phyloP scores from a whole-genome alignment of 345 rosid genomes.

The Noccaea bulbosa region DNA sequence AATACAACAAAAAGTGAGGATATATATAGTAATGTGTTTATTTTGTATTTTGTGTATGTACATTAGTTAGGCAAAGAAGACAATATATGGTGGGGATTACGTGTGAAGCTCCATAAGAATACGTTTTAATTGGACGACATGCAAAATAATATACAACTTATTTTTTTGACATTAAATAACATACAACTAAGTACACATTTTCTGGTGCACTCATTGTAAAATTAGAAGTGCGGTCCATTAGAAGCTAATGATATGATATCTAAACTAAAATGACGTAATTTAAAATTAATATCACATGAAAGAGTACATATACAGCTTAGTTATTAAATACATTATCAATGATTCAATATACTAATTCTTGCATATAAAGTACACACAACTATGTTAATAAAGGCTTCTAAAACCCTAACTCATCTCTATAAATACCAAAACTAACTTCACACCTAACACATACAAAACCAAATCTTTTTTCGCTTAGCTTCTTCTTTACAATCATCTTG shows the following conservation, averaged over 20 bases:
- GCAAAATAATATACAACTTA: constrained; percentile 17
- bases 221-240: constrained; percentile 25
- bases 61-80: constrained; percentile 27
- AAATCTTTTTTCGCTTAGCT: constrained; percentile 18
- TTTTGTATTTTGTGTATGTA: constrained; percentile 19
- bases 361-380: constrained; percentile 4
- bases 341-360: background rate
- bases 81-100: constrained; percentile 41
- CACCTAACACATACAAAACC: constrained; percentile 23
- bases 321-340: constrained; percentile 4
- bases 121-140: constrained; percentile 37
- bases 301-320: constrained; percentile 26
- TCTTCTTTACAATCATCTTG: constrained; percentile 18
- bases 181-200: constrained; percentile 23
- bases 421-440: constrained; percentile 35
- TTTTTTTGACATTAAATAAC: background rate
- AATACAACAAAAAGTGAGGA: constrained; percentile 11
- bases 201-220: constrained; percentile 14
- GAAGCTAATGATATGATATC: constrained; percentile 20
- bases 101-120: constrained; percentile 36
- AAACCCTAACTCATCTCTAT: constrained; percentile 29
- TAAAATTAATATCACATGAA: constrained; percentile 21
- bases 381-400: background rate
- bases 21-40: background rate
- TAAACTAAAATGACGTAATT: constrained; percentile 19